A percentile compares a stretch with the other conserved stretches of the same genome.
Evolutionary conservation across 129 eudicot genomes (phyloP).

Genomic region (Chrysanthemum lavandulifolium): DNA sequence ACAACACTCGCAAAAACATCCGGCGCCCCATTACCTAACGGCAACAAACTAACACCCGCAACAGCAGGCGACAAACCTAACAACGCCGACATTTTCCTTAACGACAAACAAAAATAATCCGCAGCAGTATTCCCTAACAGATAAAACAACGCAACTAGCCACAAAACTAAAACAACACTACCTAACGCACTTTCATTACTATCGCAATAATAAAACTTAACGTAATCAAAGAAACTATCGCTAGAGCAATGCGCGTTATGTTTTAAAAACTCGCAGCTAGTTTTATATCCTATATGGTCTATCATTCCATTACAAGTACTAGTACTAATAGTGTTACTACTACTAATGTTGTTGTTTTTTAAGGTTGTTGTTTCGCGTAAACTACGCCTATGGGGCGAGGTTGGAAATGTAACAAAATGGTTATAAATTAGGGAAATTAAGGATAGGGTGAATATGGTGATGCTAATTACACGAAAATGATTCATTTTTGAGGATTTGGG

Average conservation of each 20-base stretch:
- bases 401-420: no score
- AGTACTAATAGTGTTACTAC: no score
- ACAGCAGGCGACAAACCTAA: constrained; percentile 78
- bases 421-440: no score
- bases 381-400: no score
- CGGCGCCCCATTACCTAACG: constrained; percentile 91
- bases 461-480: no score
- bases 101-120: constrained; percentile 83
- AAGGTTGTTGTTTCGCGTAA: no score
- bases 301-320: constrained; percentile 44
- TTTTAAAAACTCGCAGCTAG: constrained; percentile 67
- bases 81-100: constrained; percentile 72
- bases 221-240: constrained; percentile 63
- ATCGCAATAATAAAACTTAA: constrained; percentile 71
- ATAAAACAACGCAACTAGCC: constrained; percentile 64
- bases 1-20: constrained; percentile 99
- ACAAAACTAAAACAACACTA: constrained; percentile 55
- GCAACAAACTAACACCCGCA: constrained; percentile 88
- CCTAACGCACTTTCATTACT: constrained; percentile 58
- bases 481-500: no score
- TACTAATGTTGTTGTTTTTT: no score
- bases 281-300: constrained; percentile 54
- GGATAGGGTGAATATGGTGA: no score
- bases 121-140: constrained; percentile 94
- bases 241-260: constrained; percentile 71